These are phyloP conservation scores for Cladosporium sp. DNA, from an alignment of 2,329 filamentous ascomycete genomes.

Conservation along the genomic window DNA sequence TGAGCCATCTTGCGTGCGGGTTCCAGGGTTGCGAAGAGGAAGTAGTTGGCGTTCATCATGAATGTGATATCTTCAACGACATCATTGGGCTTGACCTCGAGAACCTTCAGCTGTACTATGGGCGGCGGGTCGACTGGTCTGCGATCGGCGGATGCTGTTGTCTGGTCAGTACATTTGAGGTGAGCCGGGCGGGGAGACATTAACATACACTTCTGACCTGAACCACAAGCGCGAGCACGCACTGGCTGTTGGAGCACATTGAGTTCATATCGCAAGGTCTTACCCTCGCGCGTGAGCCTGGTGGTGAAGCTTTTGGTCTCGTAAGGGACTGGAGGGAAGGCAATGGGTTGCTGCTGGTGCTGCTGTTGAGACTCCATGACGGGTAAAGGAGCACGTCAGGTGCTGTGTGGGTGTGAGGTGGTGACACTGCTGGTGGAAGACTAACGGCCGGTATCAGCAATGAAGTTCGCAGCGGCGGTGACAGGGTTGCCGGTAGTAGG, in stretches of 20 bases:
- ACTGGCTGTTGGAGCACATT: slow-evolving; percentile 91
- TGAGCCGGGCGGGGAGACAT: not conserved
- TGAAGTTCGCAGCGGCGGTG: not conserved
- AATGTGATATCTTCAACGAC: slow-evolving; percentile 64
- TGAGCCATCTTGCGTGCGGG: slow-evolving; percentile 79
- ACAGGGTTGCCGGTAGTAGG: not conserved
- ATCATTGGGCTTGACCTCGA: slow-evolving; percentile 57
- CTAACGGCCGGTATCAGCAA: not conserved
- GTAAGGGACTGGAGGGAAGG: slow-evolving; percentile 49
- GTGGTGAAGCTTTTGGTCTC: slow-evolving; percentile 51
- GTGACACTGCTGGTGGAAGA: not conserved
- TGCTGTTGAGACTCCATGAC: slow-evolving; percentile 12
- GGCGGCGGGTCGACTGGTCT: slow-evolving; percentile 92
- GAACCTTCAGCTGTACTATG: slow-evolving; percentile 85
- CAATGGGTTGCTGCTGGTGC: no score
- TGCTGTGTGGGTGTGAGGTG: not conserved
- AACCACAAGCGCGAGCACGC: slow-evolving; percentile 89
- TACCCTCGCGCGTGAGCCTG: slow-evolving; percentile 68
- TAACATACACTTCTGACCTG: slow-evolving; percentile 85
- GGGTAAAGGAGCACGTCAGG: slow-evolving; percentile 1
- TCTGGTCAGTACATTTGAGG: slow-evolving; percentile 18
- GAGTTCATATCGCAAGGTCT: slow-evolving; percentile 75
- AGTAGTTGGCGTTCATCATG: slow-evolving; percentile 94
- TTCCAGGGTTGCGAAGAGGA: slow-evolving; percentile 89
- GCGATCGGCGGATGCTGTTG: slow-evolving; percentile 73